Percentiles rank a stretch among this genome's conserved stretches.
Conservation (phyloP, 441 rosid species). For the Rhodomyrtus psidioides region DNA sequence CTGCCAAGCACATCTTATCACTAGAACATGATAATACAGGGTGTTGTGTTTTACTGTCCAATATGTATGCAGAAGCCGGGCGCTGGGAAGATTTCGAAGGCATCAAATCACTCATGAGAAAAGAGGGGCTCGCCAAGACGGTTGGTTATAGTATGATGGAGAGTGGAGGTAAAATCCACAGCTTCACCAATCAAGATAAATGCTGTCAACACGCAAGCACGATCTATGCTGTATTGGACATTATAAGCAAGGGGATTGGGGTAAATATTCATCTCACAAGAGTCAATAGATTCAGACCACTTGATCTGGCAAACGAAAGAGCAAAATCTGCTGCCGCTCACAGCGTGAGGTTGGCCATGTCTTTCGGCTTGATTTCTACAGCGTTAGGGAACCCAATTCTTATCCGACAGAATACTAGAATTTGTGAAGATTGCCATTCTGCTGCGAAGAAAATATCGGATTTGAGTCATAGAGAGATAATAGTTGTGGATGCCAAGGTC, state of each 20-base stretch:
- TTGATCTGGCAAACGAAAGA: conserved; percentile 17
- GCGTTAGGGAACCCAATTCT: conserved; percentile 29
- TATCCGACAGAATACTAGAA: conserved; percentile 51
- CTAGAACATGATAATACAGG: conserved; percentile 47
- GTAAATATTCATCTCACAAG: conserved; percentile 21
- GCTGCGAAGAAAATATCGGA: conserved; percentile 38
- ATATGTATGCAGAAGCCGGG: conserved; percentile 51
- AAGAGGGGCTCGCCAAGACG: conserved; percentile 40
- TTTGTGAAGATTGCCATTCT: conserved; percentile 52
- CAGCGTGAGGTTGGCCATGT: conserved; percentile 45
- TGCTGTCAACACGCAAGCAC: conserved; percentile 18
- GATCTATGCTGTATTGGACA: conserved; percentile 37
- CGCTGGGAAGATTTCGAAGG: conserved; percentile 44
- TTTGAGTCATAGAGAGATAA: conserved; percentile 37
- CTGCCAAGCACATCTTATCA: conserved; percentile 27
- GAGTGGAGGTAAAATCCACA: conserved; percentile 19
- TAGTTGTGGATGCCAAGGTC: conserved; percentile 42
- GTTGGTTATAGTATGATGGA: conserved; percentile 28
- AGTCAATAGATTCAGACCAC: conserved; percentile 27
- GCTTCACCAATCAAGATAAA: conserved; percentile 39
- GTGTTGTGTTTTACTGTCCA: conserved; percentile 41
- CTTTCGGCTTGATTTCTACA: conserved; percentile 52
- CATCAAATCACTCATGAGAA: conserved; percentile 39
- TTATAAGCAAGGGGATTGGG: conserved; percentile 28
- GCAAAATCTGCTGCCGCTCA: conserved; percentile 32